These are phyloP conservation scores for Pneumocystis murina DNA, from an alignment of 1,139 yeast species.

Conservation along the genomic window DNA sequence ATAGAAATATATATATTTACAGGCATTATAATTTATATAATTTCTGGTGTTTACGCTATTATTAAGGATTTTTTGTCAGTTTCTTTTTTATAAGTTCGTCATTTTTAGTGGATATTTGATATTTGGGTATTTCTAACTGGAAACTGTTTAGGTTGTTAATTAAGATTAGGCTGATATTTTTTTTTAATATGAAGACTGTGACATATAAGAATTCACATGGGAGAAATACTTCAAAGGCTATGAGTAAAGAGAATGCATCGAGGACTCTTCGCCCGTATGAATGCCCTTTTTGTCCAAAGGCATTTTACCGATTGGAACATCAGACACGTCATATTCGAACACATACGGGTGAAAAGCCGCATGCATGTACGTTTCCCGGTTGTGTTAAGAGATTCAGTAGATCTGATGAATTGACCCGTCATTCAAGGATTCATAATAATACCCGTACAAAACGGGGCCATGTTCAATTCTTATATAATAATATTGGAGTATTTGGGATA, in stretches of 20 bases:
- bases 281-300: constrained; percentile 83
- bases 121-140: too few species aligned
- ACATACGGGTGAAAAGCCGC: constrained; percentile 93
- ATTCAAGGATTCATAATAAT: constrained; percentile 52
- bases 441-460: neutral
- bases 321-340: constrained; percentile 89
- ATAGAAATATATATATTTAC: too few species aligned
- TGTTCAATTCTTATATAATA: neutral
- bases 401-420: constrained; percentile 82
- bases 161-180: neutral
- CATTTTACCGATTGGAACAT: constrained; percentile 83
- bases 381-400: constrained; percentile 75
- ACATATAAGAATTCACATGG: neutral
- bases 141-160: too few species aligned
- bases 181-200: neutral
- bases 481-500: neutral
- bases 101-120: too few species aligned
- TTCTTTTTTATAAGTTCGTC: too few species aligned
- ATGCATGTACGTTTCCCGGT: constrained; percentile 73
- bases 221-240: neutral
- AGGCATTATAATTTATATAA: too few species aligned
- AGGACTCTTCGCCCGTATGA: constrained; percentile 58
- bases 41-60: too few species aligned
- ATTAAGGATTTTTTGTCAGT: too few species aligned
- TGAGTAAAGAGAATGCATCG: neutral